Evolutionary conservation across 1,139 yeast species (phyloP), one percentile per base, ranked within the genome.

Genomic region (Entelexis sorbosivorans): DNA sequence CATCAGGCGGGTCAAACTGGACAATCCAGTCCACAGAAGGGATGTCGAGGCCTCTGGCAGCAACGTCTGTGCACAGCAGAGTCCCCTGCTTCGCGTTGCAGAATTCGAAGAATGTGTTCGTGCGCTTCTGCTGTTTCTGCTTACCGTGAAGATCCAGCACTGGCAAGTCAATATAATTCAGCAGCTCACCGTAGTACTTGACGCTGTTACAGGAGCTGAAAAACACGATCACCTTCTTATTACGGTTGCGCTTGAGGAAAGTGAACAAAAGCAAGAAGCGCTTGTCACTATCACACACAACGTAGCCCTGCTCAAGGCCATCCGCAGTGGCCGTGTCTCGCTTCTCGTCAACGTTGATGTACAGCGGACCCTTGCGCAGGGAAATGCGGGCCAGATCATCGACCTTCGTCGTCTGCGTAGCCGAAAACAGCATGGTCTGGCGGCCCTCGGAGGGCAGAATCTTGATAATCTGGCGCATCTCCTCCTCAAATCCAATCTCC

Each of bases 1-100:
- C 97, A 81, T 91, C 97, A 66, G 97, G 97, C 48, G 97, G 97
- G 67, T 91, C 96, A 61, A 85, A 88, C 72, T 91, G 97, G 57
- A 91, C 81, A 62, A 91, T 91, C 95, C 97, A 91, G 70, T 89
- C 96, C 51, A 91, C 97, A 29, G 94, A 84, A 49, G 96, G 96
- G 59, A 91, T 89, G 72, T 91, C 98, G 60, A 91, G 78, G 16
- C 98, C 98, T 74, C 98, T 80, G 11, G 98, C 97, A 24, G 97
- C 98, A 60, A 91, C 97, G 69, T 91, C 97, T 0, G 98, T 91
- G 71, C 97, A 91, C 49, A 91, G 77, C 61, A 91, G 71, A 48
- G 86, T 86, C 44, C 98, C 98, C 64, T 82, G 88, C 62, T 83
- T 87, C 54, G 98, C 97, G 62, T 91, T 91, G 73, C 96, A 87